phyloP scores from a whole-genome alignment of 2,329 filamentous ascomycete genomes.

The Zopfia rhizophila region DNA sequence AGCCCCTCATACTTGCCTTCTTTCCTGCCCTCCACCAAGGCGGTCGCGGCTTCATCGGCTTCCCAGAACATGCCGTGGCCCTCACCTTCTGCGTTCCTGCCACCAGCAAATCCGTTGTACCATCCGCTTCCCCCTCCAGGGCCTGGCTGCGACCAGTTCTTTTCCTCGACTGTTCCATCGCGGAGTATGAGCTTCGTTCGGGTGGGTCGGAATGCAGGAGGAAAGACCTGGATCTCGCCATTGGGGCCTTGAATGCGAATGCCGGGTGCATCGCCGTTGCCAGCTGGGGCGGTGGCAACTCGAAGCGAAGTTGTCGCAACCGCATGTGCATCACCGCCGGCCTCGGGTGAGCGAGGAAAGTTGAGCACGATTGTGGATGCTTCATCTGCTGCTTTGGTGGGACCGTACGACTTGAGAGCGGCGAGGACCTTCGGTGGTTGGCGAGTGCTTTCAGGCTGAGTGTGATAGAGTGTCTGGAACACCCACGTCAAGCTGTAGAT shows the following conservation, averaged over 20 bases:
- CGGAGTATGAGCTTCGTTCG: constrained; percentile 70
- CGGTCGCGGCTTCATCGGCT: constrained; percentile 80
- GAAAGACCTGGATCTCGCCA: constrained; percentile 84
- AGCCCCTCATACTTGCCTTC: constrained; percentile 73
- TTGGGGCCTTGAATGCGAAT: constrained; percentile 83
- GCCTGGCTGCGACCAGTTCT: constrained; percentile 57
- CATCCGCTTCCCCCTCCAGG: constrained; percentile 59
- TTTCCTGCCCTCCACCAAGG: constrained; percentile 78
- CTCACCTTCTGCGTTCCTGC: constrained; percentile 61
- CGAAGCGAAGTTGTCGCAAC: constrained; percentile 66
- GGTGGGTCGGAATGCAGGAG: constrained; percentile 75
- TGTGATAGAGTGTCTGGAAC: constrained; percentile 88
- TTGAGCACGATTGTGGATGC: constrained; percentile 79
- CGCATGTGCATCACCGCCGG: constrained; percentile 71
- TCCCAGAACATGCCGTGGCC: constrained; percentile 93
- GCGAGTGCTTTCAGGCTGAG: constrained; percentile 71
- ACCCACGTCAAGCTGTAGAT: constrained; percentile 92
- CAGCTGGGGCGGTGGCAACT: constrained; percentile 64
- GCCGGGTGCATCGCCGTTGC: constrained; percentile 68
- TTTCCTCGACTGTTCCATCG: constrained; percentile 60
- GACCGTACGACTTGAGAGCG: constrained; percentile 75
- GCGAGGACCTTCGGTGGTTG: constrained; percentile 74
- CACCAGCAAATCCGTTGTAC: constrained; percentile 59
- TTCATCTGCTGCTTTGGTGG: constrained; percentile 79
- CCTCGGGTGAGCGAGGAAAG: constrained; percentile 70